phyloP scores from a whole-genome alignment of 169 alveolate genomes.

The Plasmodium ovale region DNA sequence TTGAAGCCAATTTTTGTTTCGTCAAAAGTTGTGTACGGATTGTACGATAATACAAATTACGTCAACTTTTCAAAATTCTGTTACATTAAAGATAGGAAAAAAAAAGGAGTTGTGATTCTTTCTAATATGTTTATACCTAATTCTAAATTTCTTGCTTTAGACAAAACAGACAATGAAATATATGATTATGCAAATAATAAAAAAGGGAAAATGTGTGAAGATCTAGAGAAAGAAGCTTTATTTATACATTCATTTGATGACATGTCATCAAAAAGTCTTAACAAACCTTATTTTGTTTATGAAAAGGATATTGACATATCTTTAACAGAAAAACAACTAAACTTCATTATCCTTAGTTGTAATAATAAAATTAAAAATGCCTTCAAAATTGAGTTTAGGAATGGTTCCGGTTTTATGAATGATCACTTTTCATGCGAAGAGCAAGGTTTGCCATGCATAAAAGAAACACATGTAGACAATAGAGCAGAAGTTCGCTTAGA shows the following conservation, averaged over 20 bases:
- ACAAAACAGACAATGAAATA: conserved; percentile 55
- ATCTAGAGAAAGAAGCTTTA: conserved; percentile 44
- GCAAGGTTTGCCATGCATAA: too few relatives aligned
- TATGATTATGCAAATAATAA: conserved; percentile 24
- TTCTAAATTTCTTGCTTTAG: conserved; percentile 16
- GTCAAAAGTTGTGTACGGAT: conserved; percentile 65
- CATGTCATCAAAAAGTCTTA: background rate
- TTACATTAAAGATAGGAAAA: conserved; percentile 3
- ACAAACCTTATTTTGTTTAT: conserved; percentile 16
- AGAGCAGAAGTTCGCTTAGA: background rate
- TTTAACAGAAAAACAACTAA: background rate
- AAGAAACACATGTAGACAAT: background rate
- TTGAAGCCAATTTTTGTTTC: conserved; percentile 16
- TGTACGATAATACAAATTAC: conserved; percentile 23
- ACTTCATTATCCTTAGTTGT: conserved; percentile 37
- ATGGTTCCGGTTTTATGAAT: conserved; percentile 33
- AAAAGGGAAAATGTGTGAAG: conserved; percentile 49
- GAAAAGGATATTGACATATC: conserved; percentile 14
- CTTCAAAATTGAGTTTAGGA: conserved; percentile 54
- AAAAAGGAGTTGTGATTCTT: conserved; percentile 22
- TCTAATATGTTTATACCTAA: conserved; percentile 24
- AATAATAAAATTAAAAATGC: conserved; percentile 46
- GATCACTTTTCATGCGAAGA: conserved; percentile 75
- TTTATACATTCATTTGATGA: conserved; percentile 20
- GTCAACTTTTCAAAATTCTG: conserved; percentile 34